Base-by-base conservation (phyloP, 345 rosid genomes). In the Psidium friedrichsthalianum region DNA sequence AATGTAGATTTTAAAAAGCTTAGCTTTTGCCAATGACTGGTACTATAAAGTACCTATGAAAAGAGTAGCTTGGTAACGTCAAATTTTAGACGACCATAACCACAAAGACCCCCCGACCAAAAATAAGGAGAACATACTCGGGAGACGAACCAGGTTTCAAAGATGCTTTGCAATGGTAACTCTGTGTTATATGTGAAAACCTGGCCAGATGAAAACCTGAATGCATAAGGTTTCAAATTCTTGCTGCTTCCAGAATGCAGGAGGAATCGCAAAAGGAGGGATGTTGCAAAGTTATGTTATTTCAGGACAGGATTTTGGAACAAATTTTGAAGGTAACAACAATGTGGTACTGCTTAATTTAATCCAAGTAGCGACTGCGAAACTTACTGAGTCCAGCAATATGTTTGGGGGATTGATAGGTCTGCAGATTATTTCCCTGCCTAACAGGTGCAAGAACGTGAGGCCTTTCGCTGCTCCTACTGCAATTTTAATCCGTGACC, bases 391-490 rank as follows among this genome's bases (percentile, higher is more conserved):
- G 42, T 87, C 88, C 58, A 84, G 84, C 40, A 87, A 51, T 81
- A 87, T 81, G 53, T 87, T 87, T 8, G 85, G 82, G 58, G 86
- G 47, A 56, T 87, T 87, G 21, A 87, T 54, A 55, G 82, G 85
- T 42, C 88, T 82, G 86, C 84, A 82, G 36, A 87, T 84, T 13
- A 82, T 84, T 64, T 52, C 49, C 29, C 22, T 76, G 13, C 56
- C 83, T 25, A 59, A 47, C 40, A 29, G 32, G 59, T 87, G 88
- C 57, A 87, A 87, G 82, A 84, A 87, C 18, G 56, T 74, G 27
- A 87, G 81, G 61, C 86, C 29, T 84, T 56, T 83, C 49, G 84
- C 85, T 84, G 86, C 81, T 82, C 88, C 88, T 57, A 20, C 14
- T 21, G 84, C 86, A 57, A 84, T 82, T 24, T 82, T 82, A 3